phyloP scores from a whole-genome alignment of 1,284 basidiomycete species.

The Leccinum huronense region DNA sequence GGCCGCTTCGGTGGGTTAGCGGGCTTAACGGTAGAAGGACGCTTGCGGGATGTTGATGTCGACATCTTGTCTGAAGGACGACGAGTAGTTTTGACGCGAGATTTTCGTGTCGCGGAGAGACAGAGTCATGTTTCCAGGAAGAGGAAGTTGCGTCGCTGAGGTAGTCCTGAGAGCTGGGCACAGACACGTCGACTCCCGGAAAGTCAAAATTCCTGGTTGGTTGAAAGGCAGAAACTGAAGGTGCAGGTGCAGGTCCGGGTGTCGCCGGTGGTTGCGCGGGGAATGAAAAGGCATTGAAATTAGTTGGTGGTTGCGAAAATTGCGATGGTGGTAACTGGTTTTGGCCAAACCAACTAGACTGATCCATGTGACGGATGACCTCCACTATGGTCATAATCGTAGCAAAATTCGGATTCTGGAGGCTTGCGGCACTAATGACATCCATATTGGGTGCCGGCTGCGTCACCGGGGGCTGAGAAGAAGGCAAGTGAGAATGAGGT shows the following conservation, averaged over 20 bases:
- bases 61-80: constrained; percentile 11
- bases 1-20: constrained; percentile 23
- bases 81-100: constrained; percentile 8
- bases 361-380: constrained; percentile 34
- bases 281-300: constrained; percentile 7
- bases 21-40: constrained; percentile 19
- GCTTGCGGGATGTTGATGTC: constrained; percentile 27
- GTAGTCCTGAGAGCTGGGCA: constrained; percentile 11
- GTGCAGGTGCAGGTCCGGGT: neutral
- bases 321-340: constrained; percentile 24
- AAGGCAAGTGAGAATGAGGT: constrained; percentile 18
- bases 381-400: constrained; percentile 37
- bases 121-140: constrained; percentile 13
- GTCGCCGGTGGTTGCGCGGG: constrained; percentile 6
- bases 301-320: constrained; percentile 17
- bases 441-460: constrained; percentile 15
- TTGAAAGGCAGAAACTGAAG: constrained; percentile 13
- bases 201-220: constrained; percentile 1
- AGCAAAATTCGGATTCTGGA: constrained; percentile 26
- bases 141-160: constrained; percentile 7
- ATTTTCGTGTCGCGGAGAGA: constrained; percentile 10
- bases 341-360: constrained; percentile 23
- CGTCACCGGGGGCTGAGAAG: constrained; percentile 17
- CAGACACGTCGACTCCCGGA: neutral
- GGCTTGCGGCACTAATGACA: constrained; percentile 20